Evolutionary conservation across 139 green algal species (phyloP).

Genomic region (Spirogloea muscicola): DNA sequence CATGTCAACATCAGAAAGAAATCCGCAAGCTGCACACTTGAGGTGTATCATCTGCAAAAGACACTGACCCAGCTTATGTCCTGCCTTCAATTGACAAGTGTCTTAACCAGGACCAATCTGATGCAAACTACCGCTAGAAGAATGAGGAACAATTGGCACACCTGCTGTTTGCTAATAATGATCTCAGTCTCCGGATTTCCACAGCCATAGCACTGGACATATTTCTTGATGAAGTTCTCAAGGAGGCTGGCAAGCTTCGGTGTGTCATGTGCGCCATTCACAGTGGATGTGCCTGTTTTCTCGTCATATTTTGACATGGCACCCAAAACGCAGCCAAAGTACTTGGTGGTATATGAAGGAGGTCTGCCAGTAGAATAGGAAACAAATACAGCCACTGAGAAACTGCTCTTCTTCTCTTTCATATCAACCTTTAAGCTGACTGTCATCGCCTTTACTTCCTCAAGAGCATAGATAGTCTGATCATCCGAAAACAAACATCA

Average conservation of each 20-base stretch:
- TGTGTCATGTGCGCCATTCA: constrained; percentile 85
- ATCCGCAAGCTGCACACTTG: constrained; percentile 90
- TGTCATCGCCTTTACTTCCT: too few species aligned
- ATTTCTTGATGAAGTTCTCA: constrained; percentile 98
- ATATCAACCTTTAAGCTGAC: too few species aligned
- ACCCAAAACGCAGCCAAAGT: constrained; percentile 93
- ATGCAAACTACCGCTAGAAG: too few species aligned
- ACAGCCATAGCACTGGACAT: constrained; percentile 96
- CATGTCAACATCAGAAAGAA: constrained; percentile 84
- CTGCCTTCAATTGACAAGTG: too few species aligned
- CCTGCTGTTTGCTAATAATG: constrained; percentile 75
- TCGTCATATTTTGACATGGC: constrained; percentile 95
- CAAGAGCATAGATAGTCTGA: too few species aligned
- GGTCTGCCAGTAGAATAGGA: too few species aligned
- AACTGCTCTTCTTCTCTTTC: too few species aligned
- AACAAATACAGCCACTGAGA: too few species aligned
- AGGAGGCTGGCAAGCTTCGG: constrained; percentile 78
- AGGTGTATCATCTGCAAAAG: constrained; percentile 86
- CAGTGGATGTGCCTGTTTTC: constrained; percentile 81
- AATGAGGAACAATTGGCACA: too few species aligned
- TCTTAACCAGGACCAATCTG: too few species aligned
- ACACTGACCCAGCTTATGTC: too few species aligned
- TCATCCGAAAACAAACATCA: too few species aligned
- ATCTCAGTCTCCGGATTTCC: constrained; percentile 96
- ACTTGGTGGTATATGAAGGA: constrained; percentile 92